These are phyloP conservation scores for Trametes coccinea DNA, from an alignment of 768 basidiomycete species.

Conservation along the genomic window DNA sequence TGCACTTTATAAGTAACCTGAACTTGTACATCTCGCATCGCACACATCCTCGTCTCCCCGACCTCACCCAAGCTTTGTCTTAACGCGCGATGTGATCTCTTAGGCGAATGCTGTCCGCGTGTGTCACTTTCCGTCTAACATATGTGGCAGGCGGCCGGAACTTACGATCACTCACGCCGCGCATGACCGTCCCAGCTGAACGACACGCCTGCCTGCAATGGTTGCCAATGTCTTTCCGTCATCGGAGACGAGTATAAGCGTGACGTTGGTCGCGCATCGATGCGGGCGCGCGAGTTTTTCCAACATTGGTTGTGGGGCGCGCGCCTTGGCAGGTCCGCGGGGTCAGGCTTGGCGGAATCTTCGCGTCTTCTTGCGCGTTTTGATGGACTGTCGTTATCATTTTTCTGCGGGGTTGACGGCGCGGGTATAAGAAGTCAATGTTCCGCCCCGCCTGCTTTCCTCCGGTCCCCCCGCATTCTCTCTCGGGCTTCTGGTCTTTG, in stretches of 20 bases:
- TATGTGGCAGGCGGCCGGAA: constrained; percentile 2
- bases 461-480: not conserved
- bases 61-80: not conserved
- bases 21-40: not conserved
- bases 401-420: constrained; percentile 1
- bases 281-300: not conserved
- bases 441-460: not conserved
- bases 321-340: constrained; percentile 15
- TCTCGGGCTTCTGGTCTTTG: not conserved
- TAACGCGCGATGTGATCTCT: not conserved
- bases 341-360: constrained; percentile 13
- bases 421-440: constrained; percentile 3
- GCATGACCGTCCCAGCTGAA: constrained; percentile 4
- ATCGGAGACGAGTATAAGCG: not conserved
- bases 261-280: not conserved
- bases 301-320: not conserved
- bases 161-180: not conserved
- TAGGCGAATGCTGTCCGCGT: not conserved
- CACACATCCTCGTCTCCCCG: not conserved
- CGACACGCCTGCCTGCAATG: not conserved
- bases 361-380: constrained; percentile 11
- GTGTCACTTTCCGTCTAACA: not conserved
- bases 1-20: not conserved
- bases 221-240: not conserved
- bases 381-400: constrained; percentile 15